Base-by-base conservation (phyloP, 2,329 filamentous ascomycete species). In the Myriosclerotinia scirpicola region DNA sequence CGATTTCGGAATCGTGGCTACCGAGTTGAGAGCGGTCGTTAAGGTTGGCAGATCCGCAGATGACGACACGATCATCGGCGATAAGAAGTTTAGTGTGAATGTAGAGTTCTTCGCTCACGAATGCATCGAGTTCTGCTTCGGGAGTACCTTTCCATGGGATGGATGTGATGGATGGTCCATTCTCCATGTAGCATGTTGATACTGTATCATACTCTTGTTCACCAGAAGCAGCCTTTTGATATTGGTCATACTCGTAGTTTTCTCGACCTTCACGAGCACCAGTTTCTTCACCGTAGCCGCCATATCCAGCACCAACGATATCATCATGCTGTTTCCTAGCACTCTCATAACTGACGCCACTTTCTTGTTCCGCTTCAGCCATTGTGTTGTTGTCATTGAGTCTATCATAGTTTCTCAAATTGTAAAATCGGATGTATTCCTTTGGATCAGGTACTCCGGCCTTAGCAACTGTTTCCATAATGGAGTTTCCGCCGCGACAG, bases 1-100 rank as follows among this genome's bases (percentile, higher is more conserved):
- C 92, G 65, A 97, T 92, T 76, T 97, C 93, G 0, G 88, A 92
- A 79, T 96, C 93, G 78, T 95, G 92, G 67, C 86, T 84, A 46
- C 92, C 92, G 5, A 96, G 85, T 79, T 97, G 91, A 3, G 90
- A 93, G 67, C 84, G 81, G 73, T 85, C 82, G 75, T 87, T 85
- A 67, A 85, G 78, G 73, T 84, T 84, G 70, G 82, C 83, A 15
- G 79, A 92, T 69, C 93, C 92, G 76, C 90, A 93, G 71, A 96
- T 93, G 67, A 92, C 90, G 60, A 90, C 83, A 9, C 86, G 84
- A 76, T 96, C 93, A 75, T 96, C 92, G 54, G 89, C 91, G 68
- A 96, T 95, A 67, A 92, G 83, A 26, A 91, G 79, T 76, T 92
- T 91, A 75, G 83, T 86, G 79, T 87, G 85, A 58, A 87, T 83